Percentiles rank a stretch among this genome's conserved stretches.
These are phyloP conservation scores for Aspergillus sp. DNA, from an alignment of 2,329 filamentous ascomycete species.

Conservation along the genomic window DNA sequence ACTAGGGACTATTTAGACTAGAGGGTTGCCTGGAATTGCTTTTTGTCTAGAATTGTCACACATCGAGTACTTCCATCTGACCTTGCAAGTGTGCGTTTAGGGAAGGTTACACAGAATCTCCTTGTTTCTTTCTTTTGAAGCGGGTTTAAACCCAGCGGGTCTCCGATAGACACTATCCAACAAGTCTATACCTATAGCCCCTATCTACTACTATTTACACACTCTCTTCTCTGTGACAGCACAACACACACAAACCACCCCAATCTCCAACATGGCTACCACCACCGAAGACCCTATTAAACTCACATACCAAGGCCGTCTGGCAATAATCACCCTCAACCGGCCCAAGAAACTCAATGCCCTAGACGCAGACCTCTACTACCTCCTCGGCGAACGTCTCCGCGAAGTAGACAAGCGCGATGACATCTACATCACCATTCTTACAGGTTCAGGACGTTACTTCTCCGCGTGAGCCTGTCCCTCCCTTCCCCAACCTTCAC, in stretches of 20 bases:
- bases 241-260: background rate
- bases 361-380: constrained; percentile 72
- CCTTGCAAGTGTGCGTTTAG: no score
- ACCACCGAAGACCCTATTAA: constrained; percentile 52
- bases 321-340: constrained; percentile 85
- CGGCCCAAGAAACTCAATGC: constrained; percentile 87
- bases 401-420: constrained; percentile 76
- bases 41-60: background rate
- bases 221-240: background rate
- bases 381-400: constrained; percentile 70
- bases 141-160: background rate
- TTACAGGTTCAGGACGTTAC: constrained; percentile 76
- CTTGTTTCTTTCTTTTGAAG: background rate
- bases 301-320: constrained; percentile 65
- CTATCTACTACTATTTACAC: background rate
- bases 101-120: no score
- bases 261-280: constrained; percentile 23
- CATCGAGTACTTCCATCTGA: no score
- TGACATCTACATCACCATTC: constrained; percentile 79
- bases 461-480: constrained; percentile 74
- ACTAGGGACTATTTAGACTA: background rate
- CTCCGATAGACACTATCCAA: background rate
- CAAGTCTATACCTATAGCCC: background rate
- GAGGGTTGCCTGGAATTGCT: background rate
- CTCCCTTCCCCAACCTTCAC: no score